These are phyloP conservation scores for Aspergillus phoenicis DNA, from an alignment of 2,329 filamentous ascomycete species.

Conservation along the genomic window DNA sequence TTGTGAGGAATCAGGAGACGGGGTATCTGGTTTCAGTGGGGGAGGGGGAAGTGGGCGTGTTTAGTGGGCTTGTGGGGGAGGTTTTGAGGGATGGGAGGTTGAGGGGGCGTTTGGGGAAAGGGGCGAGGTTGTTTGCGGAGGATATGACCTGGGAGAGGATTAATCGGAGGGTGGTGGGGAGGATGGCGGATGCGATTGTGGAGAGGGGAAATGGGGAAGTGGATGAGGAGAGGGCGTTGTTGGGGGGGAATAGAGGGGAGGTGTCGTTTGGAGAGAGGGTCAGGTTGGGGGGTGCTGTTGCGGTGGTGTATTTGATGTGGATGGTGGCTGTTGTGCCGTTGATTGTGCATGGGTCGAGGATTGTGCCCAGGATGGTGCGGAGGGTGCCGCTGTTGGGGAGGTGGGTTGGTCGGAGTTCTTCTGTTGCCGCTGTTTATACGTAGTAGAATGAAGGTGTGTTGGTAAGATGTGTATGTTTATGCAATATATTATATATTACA, in stretches of 20 bases:
- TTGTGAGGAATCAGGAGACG: conserved; percentile 60
- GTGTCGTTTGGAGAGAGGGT: conserved; percentile 27
- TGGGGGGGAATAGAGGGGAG: background rate
- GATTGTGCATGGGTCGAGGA: conserved; percentile 37
- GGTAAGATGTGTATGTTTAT: background rate
- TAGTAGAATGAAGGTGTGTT: background rate
- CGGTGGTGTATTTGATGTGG: conserved; percentile 40
- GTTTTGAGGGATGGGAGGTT: conserved; percentile 52
- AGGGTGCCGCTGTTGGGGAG: background rate
- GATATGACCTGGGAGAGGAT: conserved; percentile 72
- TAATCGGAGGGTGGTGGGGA: conserved; percentile 69
- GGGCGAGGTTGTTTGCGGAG: conserved; percentile 60
- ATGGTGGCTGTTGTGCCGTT: conserved; percentile 41
- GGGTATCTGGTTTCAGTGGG: conserved; percentile 63
- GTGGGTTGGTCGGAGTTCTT: background rate
- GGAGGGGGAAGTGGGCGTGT: conserved; percentile 63
- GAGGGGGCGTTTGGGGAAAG: conserved; percentile 49
- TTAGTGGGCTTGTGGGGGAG: conserved; percentile 57
- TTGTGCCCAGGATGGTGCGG: conserved; percentile 25
- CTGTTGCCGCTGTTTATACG: too few relatives aligned
- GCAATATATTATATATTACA: background rate
- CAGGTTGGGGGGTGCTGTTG: conserved; percentile 33
- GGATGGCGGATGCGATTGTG: conserved; percentile 55
- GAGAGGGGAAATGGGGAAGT: background rate
- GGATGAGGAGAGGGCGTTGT: background rate